Evolutionary conservation across 257 asterid species (phyloP).

Genomic region (Cruciata laevipes): DNA sequence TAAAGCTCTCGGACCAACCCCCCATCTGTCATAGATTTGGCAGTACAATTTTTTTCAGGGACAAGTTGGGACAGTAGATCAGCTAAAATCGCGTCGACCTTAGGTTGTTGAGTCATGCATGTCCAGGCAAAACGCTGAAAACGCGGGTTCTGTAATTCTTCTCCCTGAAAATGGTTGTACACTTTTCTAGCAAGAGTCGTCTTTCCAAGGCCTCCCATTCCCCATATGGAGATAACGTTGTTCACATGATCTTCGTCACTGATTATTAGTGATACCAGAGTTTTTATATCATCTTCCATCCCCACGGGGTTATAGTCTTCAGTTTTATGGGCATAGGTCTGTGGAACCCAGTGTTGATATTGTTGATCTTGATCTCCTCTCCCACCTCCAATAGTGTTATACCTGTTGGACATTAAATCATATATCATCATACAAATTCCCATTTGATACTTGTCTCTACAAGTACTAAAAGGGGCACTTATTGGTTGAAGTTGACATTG

Average conservation of each 20-base stretch:
- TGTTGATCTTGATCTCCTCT: constrained; percentile 1
- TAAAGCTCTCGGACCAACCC: background rate
- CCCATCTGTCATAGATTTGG: background rate
- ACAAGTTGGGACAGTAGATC: constrained; percentile 11
- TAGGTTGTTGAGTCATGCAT: constrained; percentile 11
- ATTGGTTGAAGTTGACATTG: no score
- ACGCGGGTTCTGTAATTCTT: background rate
- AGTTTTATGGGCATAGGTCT: constrained; percentile 9
- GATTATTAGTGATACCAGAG: background rate
- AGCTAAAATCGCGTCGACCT: background rate
- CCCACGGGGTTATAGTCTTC: constrained; percentile 7
- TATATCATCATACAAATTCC: no score
- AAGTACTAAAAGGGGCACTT: no score
- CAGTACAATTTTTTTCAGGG: background rate
- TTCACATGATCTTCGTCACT: background rate
- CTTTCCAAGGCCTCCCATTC: constrained; percentile 17
- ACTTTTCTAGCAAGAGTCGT: constrained; percentile 14
- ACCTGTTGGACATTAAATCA: background rate
- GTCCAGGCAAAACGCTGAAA: constrained; percentile 14
- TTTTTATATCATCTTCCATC: background rate
- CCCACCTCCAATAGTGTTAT: background rate
- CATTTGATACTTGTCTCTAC: no score
- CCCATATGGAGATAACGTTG: constrained; percentile 9
- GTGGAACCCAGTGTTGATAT: background rate
- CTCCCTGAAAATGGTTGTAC: background rate